Conservation (phyloP, 345 rosid genomes). For the Chamaenerion angustifolium region DNA sequence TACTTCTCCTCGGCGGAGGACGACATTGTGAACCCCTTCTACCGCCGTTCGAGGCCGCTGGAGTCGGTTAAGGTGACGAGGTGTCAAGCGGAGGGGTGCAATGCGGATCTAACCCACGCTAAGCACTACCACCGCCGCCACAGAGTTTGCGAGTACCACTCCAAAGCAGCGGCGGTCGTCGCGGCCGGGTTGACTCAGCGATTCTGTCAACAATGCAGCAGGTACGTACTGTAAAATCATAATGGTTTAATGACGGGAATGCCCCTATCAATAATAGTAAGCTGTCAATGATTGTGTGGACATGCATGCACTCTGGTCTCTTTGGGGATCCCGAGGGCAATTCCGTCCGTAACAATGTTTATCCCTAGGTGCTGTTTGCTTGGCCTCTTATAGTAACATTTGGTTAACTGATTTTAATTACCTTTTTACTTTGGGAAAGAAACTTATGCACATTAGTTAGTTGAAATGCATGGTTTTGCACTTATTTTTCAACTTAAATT, state of each 20-base stretch:
- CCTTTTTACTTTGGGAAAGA: slow-evolving; percentile 1
- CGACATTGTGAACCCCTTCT: slow-evolving; percentile 74
- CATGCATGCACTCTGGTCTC: background rate
- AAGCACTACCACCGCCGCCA: slow-evolving; percentile 98
- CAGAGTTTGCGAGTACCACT: slow-evolving; percentile 94
- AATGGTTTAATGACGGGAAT: slow-evolving; percentile 14
- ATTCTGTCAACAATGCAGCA: slow-evolving; percentile 99
- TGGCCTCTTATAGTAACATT: slow-evolving; percentile 8
- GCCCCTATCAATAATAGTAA: slow-evolving; percentile 11
- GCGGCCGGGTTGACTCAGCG: slow-evolving; percentile 90
- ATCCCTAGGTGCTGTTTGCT: slow-evolving; percentile 12
- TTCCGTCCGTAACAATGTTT: slow-evolving; percentile 22
- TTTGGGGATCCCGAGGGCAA: slow-evolving; percentile 43
- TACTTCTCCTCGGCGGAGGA: slow-evolving; percentile 87
- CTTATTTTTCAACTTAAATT: no score
- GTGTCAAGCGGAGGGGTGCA: slow-evolving; percentile 97
- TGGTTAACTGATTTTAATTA: slow-evolving; percentile 3
- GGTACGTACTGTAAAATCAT: slow-evolving; percentile 21
- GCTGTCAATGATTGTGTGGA: slow-evolving; percentile 23
- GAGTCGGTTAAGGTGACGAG: slow-evolving; percentile 46
- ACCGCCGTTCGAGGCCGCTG: slow-evolving; percentile 61
- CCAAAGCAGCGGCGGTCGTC: slow-evolving; percentile 79
- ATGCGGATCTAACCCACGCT: slow-evolving; percentile 78
- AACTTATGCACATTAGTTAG: no score
- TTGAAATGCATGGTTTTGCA: no score